A percentile compares a stretch with the other conserved stretches of the same genome.
Conservation (phyloP, 179 eudicot genomes). For the Silene vulgaris region DNA sequence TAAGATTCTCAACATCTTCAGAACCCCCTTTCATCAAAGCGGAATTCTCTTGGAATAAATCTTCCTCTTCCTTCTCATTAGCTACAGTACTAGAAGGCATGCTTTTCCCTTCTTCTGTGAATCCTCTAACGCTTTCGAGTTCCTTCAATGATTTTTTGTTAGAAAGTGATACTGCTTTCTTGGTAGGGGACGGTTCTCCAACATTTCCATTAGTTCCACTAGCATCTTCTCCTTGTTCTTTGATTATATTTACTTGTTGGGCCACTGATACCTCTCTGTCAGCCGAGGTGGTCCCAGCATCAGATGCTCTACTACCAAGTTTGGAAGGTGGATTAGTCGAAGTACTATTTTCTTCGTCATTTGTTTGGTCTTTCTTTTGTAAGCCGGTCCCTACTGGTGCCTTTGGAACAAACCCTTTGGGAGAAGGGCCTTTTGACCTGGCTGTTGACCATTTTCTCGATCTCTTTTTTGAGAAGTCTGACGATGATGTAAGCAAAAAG, state of each 20-base stretch:
- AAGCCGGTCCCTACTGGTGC: conserved; percentile 42
- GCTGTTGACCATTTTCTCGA: conserved; percentile 44
- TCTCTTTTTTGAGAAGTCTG: conserved; percentile 64
- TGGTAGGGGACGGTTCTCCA: conserved; percentile 17
- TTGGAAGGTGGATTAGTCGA: conserved; percentile 28
- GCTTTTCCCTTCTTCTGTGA: conserved; percentile 6
- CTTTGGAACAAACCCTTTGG: conserved; percentile 67
- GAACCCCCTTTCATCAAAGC: not conserved
- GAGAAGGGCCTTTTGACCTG: conserved; percentile 43
- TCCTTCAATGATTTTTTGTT: not conserved
- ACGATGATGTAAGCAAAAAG: conserved; percentile 30
- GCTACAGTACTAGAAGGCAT: not conserved
- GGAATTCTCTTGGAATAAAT: not conserved
- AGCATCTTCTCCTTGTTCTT: conserved; percentile 32
- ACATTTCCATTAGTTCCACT: conserved; percentile 26
- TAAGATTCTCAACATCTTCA: conserved; percentile 6
- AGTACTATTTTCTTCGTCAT: conserved; percentile 37
- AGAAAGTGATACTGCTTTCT: not conserved
- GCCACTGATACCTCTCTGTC: conserved; percentile 23
- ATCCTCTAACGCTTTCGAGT: not conserved
- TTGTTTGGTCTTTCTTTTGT: conserved; percentile 42
- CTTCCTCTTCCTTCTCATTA: conserved; percentile 16
- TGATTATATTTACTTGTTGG: conserved; percentile 26
- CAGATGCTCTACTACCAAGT: conserved; percentile 29
- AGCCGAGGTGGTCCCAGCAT: conserved; percentile 29